These are phyloP conservation scores for Petrea volubilis DNA, from an alignment of 257 asterid species.

Conservation along the genomic window DNA sequence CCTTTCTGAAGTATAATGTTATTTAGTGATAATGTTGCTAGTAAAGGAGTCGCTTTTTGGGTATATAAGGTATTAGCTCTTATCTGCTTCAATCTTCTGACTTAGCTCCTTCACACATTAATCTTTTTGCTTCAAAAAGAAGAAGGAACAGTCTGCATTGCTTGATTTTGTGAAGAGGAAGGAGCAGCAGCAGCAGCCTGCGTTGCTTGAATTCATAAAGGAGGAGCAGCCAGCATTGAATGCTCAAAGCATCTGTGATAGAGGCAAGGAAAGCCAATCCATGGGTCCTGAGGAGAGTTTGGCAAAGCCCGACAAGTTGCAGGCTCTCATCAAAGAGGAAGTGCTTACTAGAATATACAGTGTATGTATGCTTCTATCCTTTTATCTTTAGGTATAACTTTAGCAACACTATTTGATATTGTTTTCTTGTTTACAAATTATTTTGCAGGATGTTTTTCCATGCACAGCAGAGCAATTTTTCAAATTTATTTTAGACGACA, in stretches of 20 bases:
- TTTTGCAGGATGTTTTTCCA: slow-evolving; percentile 74
- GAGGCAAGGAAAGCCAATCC: slow-evolving; percentile 41
- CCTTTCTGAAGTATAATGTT: neutral
- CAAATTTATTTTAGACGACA: slow-evolving; percentile 69
- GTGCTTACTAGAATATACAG: slow-evolving; percentile 63
- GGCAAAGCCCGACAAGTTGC: slow-evolving; percentile 45
- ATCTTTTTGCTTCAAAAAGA: slow-evolving; percentile 41
- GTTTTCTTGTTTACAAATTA: slow-evolving; percentile 19
- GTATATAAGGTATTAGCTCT: neutral
- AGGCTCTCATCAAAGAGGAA: slow-evolving; percentile 84
- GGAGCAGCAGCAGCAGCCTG: slow-evolving; percentile 26
- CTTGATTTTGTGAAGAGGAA: slow-evolving; percentile 30
- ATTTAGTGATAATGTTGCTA: neutral
- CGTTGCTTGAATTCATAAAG: slow-evolving; percentile 31
- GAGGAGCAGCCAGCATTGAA: slow-evolving; percentile 43
- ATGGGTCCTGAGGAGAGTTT: slow-evolving; percentile 48
- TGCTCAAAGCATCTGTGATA: slow-evolving; percentile 63
- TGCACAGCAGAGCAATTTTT: slow-evolving; percentile 87
- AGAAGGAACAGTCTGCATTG: slow-evolving; percentile 43
- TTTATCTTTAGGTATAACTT: slow-evolving; percentile 16
- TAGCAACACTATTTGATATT: neutral
- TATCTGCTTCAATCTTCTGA: slow-evolving; percentile 7
- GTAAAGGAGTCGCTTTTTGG: neutral
- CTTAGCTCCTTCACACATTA: slow-evolving; percentile 18
- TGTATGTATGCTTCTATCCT: slow-evolving; percentile 41